Evolutionary conservation across 2,329 filamentous ascomycete species (phyloP), one percentile per base, ranked within the genome.

Genomic region (Colletotrichum lini): DNA sequence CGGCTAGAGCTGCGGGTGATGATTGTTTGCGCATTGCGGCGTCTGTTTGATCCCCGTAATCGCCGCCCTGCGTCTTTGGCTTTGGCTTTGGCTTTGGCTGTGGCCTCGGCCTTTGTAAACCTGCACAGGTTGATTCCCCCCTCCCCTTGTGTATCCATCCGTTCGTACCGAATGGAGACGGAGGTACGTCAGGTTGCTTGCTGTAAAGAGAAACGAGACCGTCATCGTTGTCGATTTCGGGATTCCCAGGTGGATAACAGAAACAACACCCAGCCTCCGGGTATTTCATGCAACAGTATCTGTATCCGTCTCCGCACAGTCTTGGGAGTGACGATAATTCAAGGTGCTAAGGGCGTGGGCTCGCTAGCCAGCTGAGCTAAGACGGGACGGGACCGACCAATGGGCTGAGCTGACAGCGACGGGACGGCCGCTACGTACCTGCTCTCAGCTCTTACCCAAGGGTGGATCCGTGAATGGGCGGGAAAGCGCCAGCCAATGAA

Each of bases 401-500:
- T 56, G 53, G 47, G 57, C 40, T 38, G 47, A 38, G 60, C 44
- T 65, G 61, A 60, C 61, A 65, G 54, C 18, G 58, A 30, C 42
- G 45, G 15, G 15, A 47, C 44, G 44, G 8, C 21, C 7, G 50
- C 45, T 60, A 60, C 44, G 26, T 35, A 47, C 26, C 50, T 15
- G 15, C 3, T 53, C 9, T 4, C 35, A 50, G n/a, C 15, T 10
- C 15, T 35, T 16, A 23, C 21, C 4, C 16, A 21, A n/a, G 21
- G 40, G 23, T 21, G 42, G 42, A 56, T 6, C 8, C 30, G 30
- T 30, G 30, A 30, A 30, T 30, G 30, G 30, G 30, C 18, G 66
- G 53, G 21, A 26, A 12, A 16, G n/a, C 18, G 18, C 8, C 42
- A 40, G 40, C 64, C 64, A 71, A 72, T 72, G 69, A 59, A 53